Conservation (phyloP, 805 yeast species). For the Metschnikowia lachancei region DNA sequence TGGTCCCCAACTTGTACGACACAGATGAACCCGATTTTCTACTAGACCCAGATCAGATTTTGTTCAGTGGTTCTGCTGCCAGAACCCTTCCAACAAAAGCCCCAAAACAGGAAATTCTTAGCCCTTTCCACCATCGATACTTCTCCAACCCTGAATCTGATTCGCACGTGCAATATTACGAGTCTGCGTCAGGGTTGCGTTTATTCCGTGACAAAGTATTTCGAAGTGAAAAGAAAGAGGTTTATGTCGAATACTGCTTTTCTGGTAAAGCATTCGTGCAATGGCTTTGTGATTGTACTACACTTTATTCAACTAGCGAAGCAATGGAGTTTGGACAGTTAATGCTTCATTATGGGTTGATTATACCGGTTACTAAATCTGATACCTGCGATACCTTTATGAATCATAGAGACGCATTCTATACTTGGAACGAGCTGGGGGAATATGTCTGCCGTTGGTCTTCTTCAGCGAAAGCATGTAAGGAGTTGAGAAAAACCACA, state of each 20-base stretch:
- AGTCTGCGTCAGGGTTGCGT: slow-evolving; percentile 62
- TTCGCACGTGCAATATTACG: slow-evolving; percentile 75
- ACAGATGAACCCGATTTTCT: slow-evolving; percentile 6
- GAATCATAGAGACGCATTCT: slow-evolving; percentile 40
- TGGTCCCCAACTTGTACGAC: slow-evolving; percentile 10
- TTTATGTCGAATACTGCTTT: slow-evolving; percentile 45
- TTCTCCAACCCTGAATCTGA: slow-evolving; percentile 90
- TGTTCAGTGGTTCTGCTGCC: slow-evolving; percentile 5
- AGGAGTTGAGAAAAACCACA: not conserved
- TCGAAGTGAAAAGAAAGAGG: slow-evolving; percentile 18
- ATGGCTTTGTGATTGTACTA: slow-evolving; percentile 91
- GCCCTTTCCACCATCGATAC: slow-evolving; percentile 69
- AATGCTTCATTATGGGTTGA: slow-evolving; percentile 46
- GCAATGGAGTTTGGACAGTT: slow-evolving; percentile 53
- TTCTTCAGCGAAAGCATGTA: slow-evolving; percentile 8
- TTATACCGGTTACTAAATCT: slow-evolving; percentile 44
- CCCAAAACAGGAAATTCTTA: not conserved
- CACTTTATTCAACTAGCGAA: slow-evolving; percentile 51
- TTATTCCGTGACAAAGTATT: slow-evolving; percentile 46
- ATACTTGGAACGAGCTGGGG: slow-evolving; percentile 43
- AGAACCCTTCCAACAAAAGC: not conserved
- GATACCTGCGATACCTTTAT: slow-evolving; percentile 26
- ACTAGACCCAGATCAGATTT: slow-evolving; percentile 5
- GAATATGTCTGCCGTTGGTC: slow-evolving; percentile 38
- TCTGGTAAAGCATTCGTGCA: slow-evolving; percentile 79